phyloP scores from a whole-genome alignment of 192 early-diverging fungal genomes.

The Neocallimastix lanati region DNA sequence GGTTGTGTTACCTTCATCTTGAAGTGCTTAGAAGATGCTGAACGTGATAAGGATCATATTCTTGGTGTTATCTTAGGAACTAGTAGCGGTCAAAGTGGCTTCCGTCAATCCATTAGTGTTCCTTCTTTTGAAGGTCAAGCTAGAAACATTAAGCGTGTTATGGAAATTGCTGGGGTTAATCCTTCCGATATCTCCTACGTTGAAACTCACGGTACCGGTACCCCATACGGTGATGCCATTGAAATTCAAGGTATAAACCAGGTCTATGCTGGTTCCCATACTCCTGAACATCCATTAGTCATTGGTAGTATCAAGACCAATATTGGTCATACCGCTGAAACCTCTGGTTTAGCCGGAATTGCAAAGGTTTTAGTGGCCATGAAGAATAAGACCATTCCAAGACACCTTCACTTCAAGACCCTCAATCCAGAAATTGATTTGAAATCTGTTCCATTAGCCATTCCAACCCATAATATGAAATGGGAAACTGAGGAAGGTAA shows the following conservation, averaged over 20 bases:
- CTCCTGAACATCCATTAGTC: background rate
- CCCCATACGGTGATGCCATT: constrained; percentile 1
- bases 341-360: constrained; percentile 3
- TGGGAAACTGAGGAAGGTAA: constrained; percentile 2
- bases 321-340: constrained; percentile 5
- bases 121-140: background rate
- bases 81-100: constrained; percentile 12
- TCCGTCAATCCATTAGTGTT: background rate
- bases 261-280: background rate
- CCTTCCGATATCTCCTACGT: background rate
- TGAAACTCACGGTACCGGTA: constrained; percentile 4
- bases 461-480: constrained; percentile 7
- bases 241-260: constrained; percentile 1
- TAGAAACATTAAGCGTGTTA: background rate
- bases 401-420: constrained; percentile 5
- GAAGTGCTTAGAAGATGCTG: constrained; percentile 10
- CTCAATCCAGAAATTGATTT: constrained; percentile 13
- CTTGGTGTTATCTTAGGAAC: constrained; percentile 11
- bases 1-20: constrained; percentile 12
- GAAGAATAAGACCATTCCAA: constrained; percentile 4
- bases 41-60: constrained; percentile 11
- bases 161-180: background rate
- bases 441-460: constrained; percentile 1
- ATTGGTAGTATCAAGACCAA: constrained; percentile 3
- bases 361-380: constrained; percentile 13